A percentile compares a stretch with the other conserved stretches of the same genome.
Conservation (phyloP, 1,284 basidiomycete species). For the Spongispora temasekensis region DNA sequence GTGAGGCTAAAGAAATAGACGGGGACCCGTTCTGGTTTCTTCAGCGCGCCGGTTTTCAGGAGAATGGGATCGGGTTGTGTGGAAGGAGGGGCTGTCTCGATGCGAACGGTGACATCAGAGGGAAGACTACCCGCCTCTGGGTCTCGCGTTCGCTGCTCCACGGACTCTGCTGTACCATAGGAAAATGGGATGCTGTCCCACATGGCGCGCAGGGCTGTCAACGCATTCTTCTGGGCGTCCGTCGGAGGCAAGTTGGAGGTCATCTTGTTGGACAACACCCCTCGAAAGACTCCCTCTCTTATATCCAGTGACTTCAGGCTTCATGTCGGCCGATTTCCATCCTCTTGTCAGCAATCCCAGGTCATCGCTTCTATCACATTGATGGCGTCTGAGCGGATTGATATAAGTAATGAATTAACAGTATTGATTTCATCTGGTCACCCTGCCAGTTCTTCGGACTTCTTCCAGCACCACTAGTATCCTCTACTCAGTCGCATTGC, state of each 20-base stretch:
- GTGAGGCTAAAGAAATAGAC: slow-evolving; percentile 19
- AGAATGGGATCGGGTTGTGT: slow-evolving; percentile 11
- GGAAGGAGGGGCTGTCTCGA: slow-evolving; percentile 27
- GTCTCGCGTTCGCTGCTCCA: slow-evolving; percentile 21
- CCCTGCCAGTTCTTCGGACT: too few relatives aligned
- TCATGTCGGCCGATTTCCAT: too few relatives aligned
- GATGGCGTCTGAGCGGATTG: too few relatives aligned
- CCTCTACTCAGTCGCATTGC: too few relatives aligned
- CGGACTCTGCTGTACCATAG: slow-evolving; percentile 8
- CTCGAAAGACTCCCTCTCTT: too few relatives aligned
- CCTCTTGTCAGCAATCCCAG: too few relatives aligned
- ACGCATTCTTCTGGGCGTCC: slow-evolving; percentile 13
- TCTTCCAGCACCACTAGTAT: too few relatives aligned
- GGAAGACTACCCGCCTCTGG: slow-evolving; percentile 14
- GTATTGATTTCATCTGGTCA: too few relatives aligned
- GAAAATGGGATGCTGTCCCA: neutral
- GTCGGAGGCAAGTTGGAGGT: slow-evolving; percentile 19
- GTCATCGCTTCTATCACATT: too few relatives aligned
- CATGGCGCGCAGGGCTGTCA: slow-evolving; percentile 6
- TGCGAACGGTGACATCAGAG: slow-evolving; percentile 9
- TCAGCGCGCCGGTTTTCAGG: slow-evolving; percentile 7
- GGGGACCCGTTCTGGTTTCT: slow-evolving; percentile 22
- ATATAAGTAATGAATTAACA: too few relatives aligned
- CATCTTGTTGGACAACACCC: too few relatives aligned
- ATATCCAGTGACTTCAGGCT: too few relatives aligned